phyloP scores from a whole-genome alignment of 176 grass and related monocot species.

The barley (Hordeum vulgare) region DNA sequence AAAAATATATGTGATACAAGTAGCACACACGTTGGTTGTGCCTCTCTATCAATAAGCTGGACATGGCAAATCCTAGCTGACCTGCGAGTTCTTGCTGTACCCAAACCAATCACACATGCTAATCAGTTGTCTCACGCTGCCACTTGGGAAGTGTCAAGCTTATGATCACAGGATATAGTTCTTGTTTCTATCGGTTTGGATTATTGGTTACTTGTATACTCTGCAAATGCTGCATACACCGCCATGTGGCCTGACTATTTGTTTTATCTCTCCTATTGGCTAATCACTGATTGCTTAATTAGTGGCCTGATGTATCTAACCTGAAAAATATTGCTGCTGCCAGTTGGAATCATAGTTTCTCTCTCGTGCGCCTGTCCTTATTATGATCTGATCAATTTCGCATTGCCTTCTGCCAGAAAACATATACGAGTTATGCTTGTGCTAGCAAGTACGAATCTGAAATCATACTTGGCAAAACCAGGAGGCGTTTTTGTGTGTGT shows the following conservation, averaged over 20 bases:
- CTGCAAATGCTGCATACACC: no score
- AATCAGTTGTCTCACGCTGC: not conserved
- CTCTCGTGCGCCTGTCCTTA: not conserved
- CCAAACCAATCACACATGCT: slow-evolving; percentile 12
- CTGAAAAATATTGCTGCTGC: not conserved
- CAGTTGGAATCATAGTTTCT: not conserved
- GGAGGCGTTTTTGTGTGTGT: not conserved
- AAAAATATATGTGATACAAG: no score
- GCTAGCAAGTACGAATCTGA: not conserved
- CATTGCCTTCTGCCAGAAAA: slow-evolving; percentile 1
- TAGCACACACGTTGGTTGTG: slow-evolving; percentile 3
- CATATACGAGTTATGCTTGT: not conserved
- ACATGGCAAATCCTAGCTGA: slow-evolving; percentile 9
- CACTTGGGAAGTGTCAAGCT: not conserved
- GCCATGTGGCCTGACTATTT: slow-evolving; percentile 9
- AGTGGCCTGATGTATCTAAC: not conserved
- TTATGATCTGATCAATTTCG: not conserved
- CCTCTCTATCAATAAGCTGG: slow-evolving; percentile 8
- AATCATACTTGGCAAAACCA: not conserved
- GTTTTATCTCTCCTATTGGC: slow-evolving; percentile 1
- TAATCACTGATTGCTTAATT: not conserved
- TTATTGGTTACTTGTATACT: not conserved
- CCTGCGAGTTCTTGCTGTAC: slow-evolving; percentile 1
- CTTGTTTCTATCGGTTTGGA: not conserved
- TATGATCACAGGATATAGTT: not conserved